These are phyloP conservation scores for Letharia columbiana DNA, from an alignment of 495 filamentous ascomycete genomes.

Conservation along the genomic window DNA sequence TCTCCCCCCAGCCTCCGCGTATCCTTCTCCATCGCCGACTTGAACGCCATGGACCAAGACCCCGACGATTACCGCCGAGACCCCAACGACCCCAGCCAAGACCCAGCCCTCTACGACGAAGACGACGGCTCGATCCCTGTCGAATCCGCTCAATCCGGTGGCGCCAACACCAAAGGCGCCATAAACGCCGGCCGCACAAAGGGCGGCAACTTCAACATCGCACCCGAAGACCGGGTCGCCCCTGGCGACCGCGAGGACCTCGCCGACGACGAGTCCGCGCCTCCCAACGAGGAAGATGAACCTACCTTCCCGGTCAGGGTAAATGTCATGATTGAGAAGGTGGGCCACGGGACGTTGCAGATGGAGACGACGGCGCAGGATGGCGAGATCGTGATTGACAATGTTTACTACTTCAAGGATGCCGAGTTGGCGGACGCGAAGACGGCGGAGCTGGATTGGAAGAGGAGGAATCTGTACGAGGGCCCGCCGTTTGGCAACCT, in stretches of 20 bases:
- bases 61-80: conserved; percentile 36
- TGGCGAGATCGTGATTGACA: conserved; percentile 80
- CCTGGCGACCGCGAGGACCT: conserved; percentile 49
- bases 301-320: conserved; percentile 71
- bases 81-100: conserved; percentile 27
- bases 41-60: conserved; percentile 63
- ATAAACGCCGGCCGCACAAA: conserved; percentile 42
- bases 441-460: conserved; percentile 59
- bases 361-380: conserved; percentile 84
- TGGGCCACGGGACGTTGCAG: conserved; percentile 67
- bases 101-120: conserved; percentile 42
- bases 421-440: conserved; percentile 57
- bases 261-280: conserved; percentile 33
- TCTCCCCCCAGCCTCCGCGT: conserved; percentile 66
- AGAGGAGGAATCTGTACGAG: conserved; percentile 69
- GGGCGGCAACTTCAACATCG: conserved; percentile 44
- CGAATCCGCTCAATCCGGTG: conserved; percentile 42
- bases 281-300: conserved; percentile 39
- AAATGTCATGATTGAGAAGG: conserved; percentile 80
- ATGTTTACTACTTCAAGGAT: conserved; percentile 78
- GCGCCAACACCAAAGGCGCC: conserved; percentile 45
- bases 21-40: conserved; percentile 86
- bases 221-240: conserved; percentile 49
- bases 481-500: conserved; percentile 90
- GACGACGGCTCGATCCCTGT: conserved; percentile 30